Base-by-base conservation (phyloP, 805 yeast species). In the Danielozyma ontarioensis region DNA sequence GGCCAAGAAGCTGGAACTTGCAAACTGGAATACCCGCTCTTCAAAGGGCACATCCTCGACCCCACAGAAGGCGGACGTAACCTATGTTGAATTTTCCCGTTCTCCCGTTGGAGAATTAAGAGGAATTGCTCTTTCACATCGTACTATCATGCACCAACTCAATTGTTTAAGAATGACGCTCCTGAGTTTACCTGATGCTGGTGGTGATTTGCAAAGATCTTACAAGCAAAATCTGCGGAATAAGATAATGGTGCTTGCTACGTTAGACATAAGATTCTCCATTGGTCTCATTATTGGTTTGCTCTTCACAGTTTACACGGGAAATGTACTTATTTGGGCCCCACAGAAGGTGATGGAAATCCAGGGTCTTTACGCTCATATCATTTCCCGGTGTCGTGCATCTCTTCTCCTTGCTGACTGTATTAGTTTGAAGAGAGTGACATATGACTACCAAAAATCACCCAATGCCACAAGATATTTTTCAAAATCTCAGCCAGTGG, bases 101-200 rank as follows among this genome's bases (percentile, higher is more conserved):
- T 83, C 94, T 2, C 94, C 97, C 0, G 76, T 84, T 17, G 97
- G 97, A 3, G 94, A 89, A 43, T 60, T 88, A 23, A 70, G 96
- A 37, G 99, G 99, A 13, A 95, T 93, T 23, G 96, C 94, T 1
- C 74, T 93, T 52, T 83, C 93, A 16, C 97, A 93, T 54, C 68
- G 86, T 38, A 88, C 96, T 0, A 74, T 93, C 5, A 71, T 83
- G 52, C 90, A 86, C 44, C 98, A 93, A 51, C 85, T 93, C 89
- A 72, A 76, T 40, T 74, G 86, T 29, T 51, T 93, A 16, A 72
- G 83, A 4, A 70, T 79, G 7, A 76, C 90, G 11, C 59, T 90
- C 5, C 76, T 77, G 45, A 80, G 88, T 29, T 62, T 68, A 42
- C 83, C 85, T 2, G 70, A 75, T 33, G 68, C 74, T n/a, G 70